Conservation (phyloP, 179 eudicot species). For the Patellifolia procumbens region DNA sequence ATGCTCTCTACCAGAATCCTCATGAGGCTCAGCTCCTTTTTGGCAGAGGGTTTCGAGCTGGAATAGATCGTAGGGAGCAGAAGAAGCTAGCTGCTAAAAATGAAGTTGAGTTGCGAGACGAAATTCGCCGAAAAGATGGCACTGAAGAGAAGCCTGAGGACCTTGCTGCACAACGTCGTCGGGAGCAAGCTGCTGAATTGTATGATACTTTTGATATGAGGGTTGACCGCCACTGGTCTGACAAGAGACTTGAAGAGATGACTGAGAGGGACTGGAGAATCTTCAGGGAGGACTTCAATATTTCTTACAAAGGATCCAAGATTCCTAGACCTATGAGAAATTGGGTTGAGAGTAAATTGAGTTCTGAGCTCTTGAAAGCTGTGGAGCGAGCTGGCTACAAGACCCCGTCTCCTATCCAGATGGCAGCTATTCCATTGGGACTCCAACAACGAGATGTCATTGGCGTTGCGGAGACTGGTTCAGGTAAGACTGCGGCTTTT, state of each 20-base stretch:
- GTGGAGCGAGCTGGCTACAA: constrained; percentile 85
- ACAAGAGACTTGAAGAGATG: constrained; percentile 87
- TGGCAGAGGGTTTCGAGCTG: constrained; percentile 87
- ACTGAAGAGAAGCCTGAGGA: constrained; percentile 65
- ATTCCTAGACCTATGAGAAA: constrained; percentile 87
- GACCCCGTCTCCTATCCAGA: constrained; percentile 87
- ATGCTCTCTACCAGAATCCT: constrained; percentile 69
- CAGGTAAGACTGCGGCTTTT: constrained; percentile 94
- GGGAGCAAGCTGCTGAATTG: constrained; percentile 72
- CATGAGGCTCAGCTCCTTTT: constrained; percentile 81
- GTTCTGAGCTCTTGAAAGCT: constrained; percentile 68
- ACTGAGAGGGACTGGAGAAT: constrained; percentile 95
- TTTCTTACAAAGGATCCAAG: constrained; percentile 80
- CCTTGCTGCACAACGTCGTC: constrained; percentile 59
- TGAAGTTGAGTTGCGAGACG: constrained; percentile 72
- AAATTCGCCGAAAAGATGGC: constrained; percentile 76
- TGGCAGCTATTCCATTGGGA: constrained; percentile 90
- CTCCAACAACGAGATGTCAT: constrained; percentile 88
- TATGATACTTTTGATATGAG: constrained; percentile 82
- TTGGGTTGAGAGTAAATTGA: constrained; percentile 81
- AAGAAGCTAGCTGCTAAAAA: constrained; percentile 87
- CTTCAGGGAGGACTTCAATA: constrained; percentile 83
- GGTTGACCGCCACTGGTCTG: constrained; percentile 89
- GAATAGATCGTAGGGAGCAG: constrained; percentile 89
- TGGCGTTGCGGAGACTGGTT: constrained; percentile 90